These are phyloP conservation scores for Sporothrix protearum DNA, from an alignment of 2,329 filamentous ascomycete species.

Conservation along the genomic window DNA sequence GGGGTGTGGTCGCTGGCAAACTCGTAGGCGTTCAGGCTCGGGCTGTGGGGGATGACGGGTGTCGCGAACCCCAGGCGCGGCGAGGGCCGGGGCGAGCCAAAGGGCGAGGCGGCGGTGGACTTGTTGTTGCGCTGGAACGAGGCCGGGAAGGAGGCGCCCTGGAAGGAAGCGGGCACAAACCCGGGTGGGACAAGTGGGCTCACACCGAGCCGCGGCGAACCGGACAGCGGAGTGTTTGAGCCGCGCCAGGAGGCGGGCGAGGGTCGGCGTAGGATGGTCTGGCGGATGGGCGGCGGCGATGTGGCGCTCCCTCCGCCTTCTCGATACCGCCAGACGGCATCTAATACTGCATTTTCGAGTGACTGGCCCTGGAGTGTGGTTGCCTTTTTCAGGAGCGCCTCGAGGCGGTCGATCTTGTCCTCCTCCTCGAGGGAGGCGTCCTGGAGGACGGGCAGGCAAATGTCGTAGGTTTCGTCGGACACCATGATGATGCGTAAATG, in stretches of 20 bases:
- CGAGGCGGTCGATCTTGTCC: conserved; percentile 88
- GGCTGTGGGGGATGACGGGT: conserved; percentile 88
- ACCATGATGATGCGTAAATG: conserved; percentile 59
- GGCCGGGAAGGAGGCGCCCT: conserved; percentile 51
- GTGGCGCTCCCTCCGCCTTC: conserved; percentile 60
- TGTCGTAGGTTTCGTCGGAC: conserved; percentile 86
- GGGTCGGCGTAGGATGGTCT: conserved; percentile 82
- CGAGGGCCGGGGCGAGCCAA: conserved; percentile 88
- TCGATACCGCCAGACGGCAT: conserved; percentile 83
- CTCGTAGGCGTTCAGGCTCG: conserved; percentile 90
- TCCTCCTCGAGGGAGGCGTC: conserved; percentile 82
- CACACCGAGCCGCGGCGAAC: conserved; percentile 76
- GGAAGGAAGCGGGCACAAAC: conserved; percentile 63
- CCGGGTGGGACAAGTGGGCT: conserved; percentile 82
- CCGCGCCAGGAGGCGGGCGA: conserved; percentile 94
- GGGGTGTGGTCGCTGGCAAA: conserved; percentile 80
- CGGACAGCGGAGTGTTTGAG: conserved; percentile 73
- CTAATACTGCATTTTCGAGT: conserved; percentile 85
- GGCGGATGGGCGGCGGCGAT: conserved; percentile 80
- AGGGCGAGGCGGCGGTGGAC: conserved; percentile 77
- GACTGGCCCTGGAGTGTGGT: conserved; percentile 70
- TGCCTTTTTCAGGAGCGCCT: conserved; percentile 77
- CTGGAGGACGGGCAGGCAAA: conserved; percentile 84
- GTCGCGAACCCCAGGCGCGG: conserved; percentile 86
- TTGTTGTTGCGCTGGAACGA: conserved; percentile 68